Base-by-base conservation (phyloP, 225 moss, liverwort and hornwort species). In the Physcomitrellopsis africana region DNA sequence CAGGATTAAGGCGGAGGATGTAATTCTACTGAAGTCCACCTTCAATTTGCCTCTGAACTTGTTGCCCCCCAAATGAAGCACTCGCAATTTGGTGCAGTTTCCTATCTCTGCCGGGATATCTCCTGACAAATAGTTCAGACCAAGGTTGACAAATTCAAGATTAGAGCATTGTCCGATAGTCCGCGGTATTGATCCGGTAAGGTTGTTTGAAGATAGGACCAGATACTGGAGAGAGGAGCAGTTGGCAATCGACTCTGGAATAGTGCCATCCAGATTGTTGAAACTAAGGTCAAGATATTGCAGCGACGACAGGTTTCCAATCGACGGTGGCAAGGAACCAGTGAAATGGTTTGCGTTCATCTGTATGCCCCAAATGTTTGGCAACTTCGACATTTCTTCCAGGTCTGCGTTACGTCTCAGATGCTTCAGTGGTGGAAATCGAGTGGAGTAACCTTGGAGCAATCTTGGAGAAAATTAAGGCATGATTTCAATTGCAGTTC, bases 41-140 rank as follows among this genome's bases (percentile, higher is more conserved):
- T 11, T 60, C 27, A 29, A 68, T 27, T 64, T 44, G 1, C 58
- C 82, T 1, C 32, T 43, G 49, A 91, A 53, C 0, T 54, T 29
- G 63, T 91, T 91, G 49, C 47, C 51, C 13, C 84, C 77, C 9
- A 91, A 72, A 42, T 88, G 83, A 26, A 91, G 59, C 46, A 67
- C 42, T 24, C 80, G 69, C 10, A 91, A 65, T 3, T 44, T 66
- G 18, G 51, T 49, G 16, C 78, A 41, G 29, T 78, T 75, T 46
- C 76, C 81, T 3, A 91, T 60, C 19, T 64, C 75, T 6, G 17
- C 9, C 2, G 84, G 88, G 14, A 91, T 68, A 17, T 52, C 48
- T 9, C 88, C 90, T 3, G 52, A 49, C 17, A 91, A 63, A 13
- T 60, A 70, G 78, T 88, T 91, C 52, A 82, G 55, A 49, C 75